Conservation (phyloP, 208 protist species). For the Acanthamoeba healyi region DNA sequence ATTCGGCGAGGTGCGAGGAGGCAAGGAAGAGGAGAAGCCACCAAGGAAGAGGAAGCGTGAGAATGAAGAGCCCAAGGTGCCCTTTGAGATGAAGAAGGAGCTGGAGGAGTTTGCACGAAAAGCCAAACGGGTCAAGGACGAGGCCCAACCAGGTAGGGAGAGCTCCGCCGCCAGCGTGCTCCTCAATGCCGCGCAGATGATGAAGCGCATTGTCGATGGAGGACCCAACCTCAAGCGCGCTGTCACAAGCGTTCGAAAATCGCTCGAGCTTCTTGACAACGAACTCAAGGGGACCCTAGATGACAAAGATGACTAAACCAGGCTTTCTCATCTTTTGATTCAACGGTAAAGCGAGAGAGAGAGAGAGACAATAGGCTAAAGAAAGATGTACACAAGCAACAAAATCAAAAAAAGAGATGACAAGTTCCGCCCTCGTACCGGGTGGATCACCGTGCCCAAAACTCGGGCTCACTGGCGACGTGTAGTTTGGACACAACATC, state of each 20-base stretch:
- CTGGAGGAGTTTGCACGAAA: slow-evolving; percentile 27
- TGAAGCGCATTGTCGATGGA: slow-evolving; percentile 34
- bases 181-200: slow-evolving; percentile 28
- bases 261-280: slow-evolving; percentile 41
- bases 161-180: slow-evolving; percentile 42
- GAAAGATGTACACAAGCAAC: neutral
- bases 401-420: no score
- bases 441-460: no score
- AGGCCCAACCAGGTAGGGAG: slow-evolving; percentile 30
- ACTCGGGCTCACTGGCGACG: no score
- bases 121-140: slow-evolving; percentile 34
- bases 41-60: slow-evolving; percentile 27
- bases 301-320: slow-evolving; percentile 1
- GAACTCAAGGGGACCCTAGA: slow-evolving; percentile 13
- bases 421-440: no score
- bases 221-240: slow-evolving; percentile 48
- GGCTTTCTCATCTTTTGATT: neutral
- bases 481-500: no score
- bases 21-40: slow-evolving; percentile 43
- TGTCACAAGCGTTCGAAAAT: slow-evolving; percentile 40
- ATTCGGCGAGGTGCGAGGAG: neutral
- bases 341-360: no score
- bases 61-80: slow-evolving; percentile 43
- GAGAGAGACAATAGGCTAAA: neutral
- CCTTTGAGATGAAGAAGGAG: slow-evolving; percentile 65